Evolutionary conservation across 2,329 filamentous ascomycete species (phyloP), one percentile per base, ranked within the genome.

Genomic region (Pseudocercospora ulei): DNA sequence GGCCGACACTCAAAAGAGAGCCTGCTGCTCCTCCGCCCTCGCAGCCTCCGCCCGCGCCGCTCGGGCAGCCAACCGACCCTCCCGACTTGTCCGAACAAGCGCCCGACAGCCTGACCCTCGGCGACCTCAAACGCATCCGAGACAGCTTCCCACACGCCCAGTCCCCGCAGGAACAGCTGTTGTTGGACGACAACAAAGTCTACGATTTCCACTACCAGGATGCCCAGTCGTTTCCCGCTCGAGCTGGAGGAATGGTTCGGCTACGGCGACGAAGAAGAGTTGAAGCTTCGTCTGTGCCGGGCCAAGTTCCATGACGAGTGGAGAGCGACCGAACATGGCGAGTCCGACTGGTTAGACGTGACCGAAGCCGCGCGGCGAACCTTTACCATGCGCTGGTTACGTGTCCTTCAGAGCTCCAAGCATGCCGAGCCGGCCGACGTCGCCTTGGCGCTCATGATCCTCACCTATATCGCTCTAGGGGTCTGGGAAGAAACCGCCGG

Each of bases 211-310:
- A 60, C 18, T 71, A 71, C 47, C 58, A 63, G 30, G 68, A 71
- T 54, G 62, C 67, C 5, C 65, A 68, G 11, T 64, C 61, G 0
- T 80, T 93, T n/a, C 52, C 76, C 82, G 11, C 84, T 90, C 48
- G 90, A 98, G 66, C 71, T 98, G 31, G 85, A 96, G 58, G 90
- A 98, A 65, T 98, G 90, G 90, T 98, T 98, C 62, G 78, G 80
- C 37, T 95, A 96, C 63, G 81, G 82, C 52, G 78, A 85, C 46
- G 82, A 82, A 62, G 87, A 96, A 58, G 82, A 83, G 64, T 72
- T 80, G 30, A 79, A 87, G 54, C 68, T 95, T 33, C 73, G 82
- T 37, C 75, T 78, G 37, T 79, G 82, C 12, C 82, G 83, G 56
- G 70, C 76, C 23, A 77, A 79, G 2, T 96, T 93, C 56, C 75